Evolutionary conservation across 352 stramenopile species (phyloP).

Genomic region (Lagenidium giganteum): DNA sequence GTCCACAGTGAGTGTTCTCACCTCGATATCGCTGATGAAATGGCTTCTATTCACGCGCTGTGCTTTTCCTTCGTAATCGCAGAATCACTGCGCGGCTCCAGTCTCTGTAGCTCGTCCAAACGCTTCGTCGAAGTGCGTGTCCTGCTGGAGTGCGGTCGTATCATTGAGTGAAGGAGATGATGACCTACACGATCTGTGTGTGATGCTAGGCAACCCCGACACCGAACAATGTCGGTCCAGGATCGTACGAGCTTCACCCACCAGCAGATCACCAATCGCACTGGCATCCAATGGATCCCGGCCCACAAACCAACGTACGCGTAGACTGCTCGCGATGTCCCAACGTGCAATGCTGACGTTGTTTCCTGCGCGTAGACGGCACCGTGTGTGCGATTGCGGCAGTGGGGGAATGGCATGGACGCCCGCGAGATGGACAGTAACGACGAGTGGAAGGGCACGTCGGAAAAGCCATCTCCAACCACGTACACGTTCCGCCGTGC

Average conservation of each 20-base stretch:
- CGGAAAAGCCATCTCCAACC: slow-evolving; percentile 49
- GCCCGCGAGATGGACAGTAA: slow-evolving; percentile 42
- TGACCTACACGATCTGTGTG: neutral
- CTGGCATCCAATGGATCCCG: neutral
- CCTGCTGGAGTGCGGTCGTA: neutral
- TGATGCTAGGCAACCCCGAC: slow-evolving; percentile 36
- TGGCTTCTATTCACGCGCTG: neutral
- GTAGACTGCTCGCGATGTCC: too few species aligned
- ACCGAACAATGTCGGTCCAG: slow-evolving; percentile 41
- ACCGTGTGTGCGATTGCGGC: slow-evolving; percentile 28
- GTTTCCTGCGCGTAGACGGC: slow-evolving; percentile 1
- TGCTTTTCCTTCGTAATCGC: neutral
- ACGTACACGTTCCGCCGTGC: slow-evolving; percentile 56
- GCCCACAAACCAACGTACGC: too few species aligned
- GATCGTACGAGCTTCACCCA: slow-evolving; percentile 37
- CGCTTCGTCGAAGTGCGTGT: slow-evolving; percentile 37
- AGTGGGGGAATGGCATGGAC: slow-evolving; percentile 41
- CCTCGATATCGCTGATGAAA: neutral
- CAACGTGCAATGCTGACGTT: neutral
- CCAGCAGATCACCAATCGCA: neutral
- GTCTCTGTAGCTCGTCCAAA: slow-evolving; percentile 59
- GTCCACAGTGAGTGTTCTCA: slow-evolving; percentile 31
- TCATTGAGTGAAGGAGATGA: neutral
- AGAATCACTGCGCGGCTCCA: slow-evolving; percentile 63
- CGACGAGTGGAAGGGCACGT: slow-evolving; percentile 57